These are phyloP conservation scores for Barnettozyma siamensis DNA, from an alignment of 805 yeast species.

Conservation along the genomic window DNA sequence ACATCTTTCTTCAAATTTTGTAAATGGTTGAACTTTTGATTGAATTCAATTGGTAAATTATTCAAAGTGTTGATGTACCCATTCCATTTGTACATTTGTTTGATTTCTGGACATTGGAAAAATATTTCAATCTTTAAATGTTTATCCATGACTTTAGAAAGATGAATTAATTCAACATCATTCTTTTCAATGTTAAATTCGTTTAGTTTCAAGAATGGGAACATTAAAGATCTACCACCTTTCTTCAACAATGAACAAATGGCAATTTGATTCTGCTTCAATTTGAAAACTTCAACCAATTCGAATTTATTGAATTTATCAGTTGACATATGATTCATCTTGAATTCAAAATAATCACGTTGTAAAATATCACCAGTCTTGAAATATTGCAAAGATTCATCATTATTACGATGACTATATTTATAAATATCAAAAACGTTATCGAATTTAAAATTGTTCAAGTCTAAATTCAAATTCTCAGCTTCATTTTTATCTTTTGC, in stretches of 20 bases:
- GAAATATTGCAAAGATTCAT: constrained; percentile 14
- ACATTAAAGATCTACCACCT: constrained; percentile 22
- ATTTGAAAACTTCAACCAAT: constrained; percentile 17
- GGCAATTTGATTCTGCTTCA: constrained; percentile 17
- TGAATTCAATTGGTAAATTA: constrained; percentile 5
- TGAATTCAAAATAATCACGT: constrained; percentile 23
- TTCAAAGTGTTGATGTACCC: constrained; percentile 6
- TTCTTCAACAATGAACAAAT: constrained; percentile 17
- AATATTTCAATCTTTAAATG: constrained; percentile 10
- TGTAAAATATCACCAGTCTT: constrained; percentile 13
- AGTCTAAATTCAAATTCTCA: constrained; percentile 17
- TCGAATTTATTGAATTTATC: constrained; percentile 2
- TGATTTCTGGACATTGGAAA: constrained; percentile 19
- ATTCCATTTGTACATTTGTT: constrained; percentile 23
- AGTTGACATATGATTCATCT: constrained; percentile 7
- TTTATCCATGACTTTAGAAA: not conserved
- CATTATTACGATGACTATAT: constrained; percentile 1
- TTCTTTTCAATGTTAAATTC: constrained; percentile 14
- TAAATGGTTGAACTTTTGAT: constrained; percentile 7
- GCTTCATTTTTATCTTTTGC: constrained; percentile 20
- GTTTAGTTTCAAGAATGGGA: constrained; percentile 17
- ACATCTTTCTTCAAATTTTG: constrained; percentile 10
- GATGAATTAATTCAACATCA: constrained; percentile 6
- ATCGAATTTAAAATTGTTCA: constrained; percentile 16
- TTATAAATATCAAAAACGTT: constrained; percentile 12